These are phyloP conservation scores for Gentiana dahurica DNA, from an alignment of 257 asterid species.

Conservation along the genomic window DNA sequence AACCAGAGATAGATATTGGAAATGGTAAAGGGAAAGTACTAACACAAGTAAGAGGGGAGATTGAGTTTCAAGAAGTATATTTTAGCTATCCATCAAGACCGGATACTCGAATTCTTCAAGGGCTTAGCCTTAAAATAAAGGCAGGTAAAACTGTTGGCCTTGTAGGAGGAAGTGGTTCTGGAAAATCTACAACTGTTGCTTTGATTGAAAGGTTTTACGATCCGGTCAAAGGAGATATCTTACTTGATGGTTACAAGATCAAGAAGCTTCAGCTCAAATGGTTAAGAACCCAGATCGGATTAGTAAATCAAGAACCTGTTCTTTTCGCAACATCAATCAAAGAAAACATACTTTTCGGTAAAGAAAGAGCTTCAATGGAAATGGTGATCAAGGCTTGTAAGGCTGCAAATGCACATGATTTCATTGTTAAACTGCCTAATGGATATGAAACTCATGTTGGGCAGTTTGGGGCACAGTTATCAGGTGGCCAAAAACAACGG, in stretches of 20 bases:
- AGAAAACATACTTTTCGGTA: conserved; percentile 63
- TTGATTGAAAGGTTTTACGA: conserved; percentile 71
- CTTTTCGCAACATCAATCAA: conserved; percentile 62
- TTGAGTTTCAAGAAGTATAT: conserved; percentile 52
- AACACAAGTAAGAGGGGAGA: conserved; percentile 36
- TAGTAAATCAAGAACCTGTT: conserved; percentile 72
- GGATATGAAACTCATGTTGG: conserved; percentile 85
- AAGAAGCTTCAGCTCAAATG: conserved; percentile 48
- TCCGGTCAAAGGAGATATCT: conserved; percentile 48
- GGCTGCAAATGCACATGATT: conserved; percentile 73
- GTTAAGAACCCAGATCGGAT: conserved; percentile 67
- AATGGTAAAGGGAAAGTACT: conserved; percentile 32
- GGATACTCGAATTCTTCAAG: conserved; percentile 36
- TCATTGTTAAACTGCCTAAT: conserved; percentile 37
- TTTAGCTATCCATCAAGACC: conserved; percentile 68
- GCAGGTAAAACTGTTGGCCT: conserved; percentile 58
- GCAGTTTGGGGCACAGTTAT: conserved; percentile 53
- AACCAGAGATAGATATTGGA: conserved; percentile 42
- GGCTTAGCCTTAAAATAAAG: conserved; percentile 38
- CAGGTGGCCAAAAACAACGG: conserved; percentile 83
- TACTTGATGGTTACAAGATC: conserved; percentile 47
- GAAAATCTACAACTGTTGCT: conserved; percentile 58
- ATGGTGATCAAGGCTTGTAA: conserved; percentile 34
- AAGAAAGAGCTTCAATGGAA: conserved; percentile 54
- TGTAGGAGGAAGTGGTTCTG: conserved; percentile 80